A percentile compares a stretch with the other conserved stretches of the same genome.
Evolutionary conservation across 2,329 filamentous ascomycete genomes (phyloP).

Genomic region (Gaeumannomyces sp.): DNA sequence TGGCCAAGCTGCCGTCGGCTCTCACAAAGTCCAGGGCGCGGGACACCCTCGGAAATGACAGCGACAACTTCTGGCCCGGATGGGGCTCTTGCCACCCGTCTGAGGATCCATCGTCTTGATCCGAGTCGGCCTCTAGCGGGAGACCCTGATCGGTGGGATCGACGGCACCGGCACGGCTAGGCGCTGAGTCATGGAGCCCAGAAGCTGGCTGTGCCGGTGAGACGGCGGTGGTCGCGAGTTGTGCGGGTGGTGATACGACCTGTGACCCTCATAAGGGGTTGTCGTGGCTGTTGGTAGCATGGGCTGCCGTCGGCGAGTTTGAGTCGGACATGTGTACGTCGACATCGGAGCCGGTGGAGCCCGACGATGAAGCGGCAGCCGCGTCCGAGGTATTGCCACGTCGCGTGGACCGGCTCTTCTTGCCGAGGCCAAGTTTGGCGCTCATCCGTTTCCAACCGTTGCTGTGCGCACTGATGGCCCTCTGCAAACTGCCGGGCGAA

Average conservation of each 20-base stretch:
- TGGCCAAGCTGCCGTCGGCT: not conserved
- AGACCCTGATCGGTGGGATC: not conserved
- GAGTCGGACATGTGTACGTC: slow-evolving; percentile 30
- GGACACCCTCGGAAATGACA: slow-evolving; percentile 15
- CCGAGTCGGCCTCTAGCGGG: not conserved
- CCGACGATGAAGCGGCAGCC: slow-evolving; percentile 22
- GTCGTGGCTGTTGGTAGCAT: slow-evolving; percentile 19
- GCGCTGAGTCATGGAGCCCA: not conserved
- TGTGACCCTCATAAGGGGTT: slow-evolving; percentile 51
- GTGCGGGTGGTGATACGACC: slow-evolving; percentile 45
- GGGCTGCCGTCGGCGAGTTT: slow-evolving; percentile 12
- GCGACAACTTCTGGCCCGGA: slow-evolving; percentile 35
- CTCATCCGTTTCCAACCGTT: slow-evolving; percentile 61
- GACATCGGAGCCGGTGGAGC: slow-evolving; percentile 20
- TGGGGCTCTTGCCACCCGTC: slow-evolving; percentile 39
- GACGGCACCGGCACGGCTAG: not conserved
- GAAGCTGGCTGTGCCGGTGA: slow-evolving; percentile 14
- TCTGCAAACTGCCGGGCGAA: slow-evolving; percentile 47
- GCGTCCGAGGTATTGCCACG: slow-evolving; percentile 12
- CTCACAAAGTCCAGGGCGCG: not conserved
- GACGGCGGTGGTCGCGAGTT: slow-evolving; percentile 26
- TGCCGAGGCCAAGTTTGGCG: slow-evolving; percentile 48
- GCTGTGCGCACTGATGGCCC: slow-evolving; percentile 47
- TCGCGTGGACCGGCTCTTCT: slow-evolving; percentile 4
- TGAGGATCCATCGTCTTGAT: slow-evolving; percentile 10